Evolutionary conservation across 306 rosid genomes (phyloP).

Genomic region (cucumber (Cucumis sativus)): Cucumber_9930_V3 NC_026656.2:22138001-22138500

Average conservation of each 20-base stretch:
- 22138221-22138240: constrained; percentile 18
- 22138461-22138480: constrained; percentile 56
- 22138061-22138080: neutral
- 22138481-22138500: constrained; percentile 45
- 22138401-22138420: neutral
- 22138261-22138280: neutral
- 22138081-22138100: neutral
- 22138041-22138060: neutral
- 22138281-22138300: neutral
- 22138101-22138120: neutral
- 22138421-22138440: constrained; percentile 34
- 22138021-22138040: neutral
- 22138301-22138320: neutral
- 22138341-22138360: neutral
- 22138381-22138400: neutral
- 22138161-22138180: constrained; percentile 15
- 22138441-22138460: constrained; percentile 51
- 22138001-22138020: neutral
- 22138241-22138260: constrained; percentile 2
- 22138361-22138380: neutral
- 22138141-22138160: neutral
- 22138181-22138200: constrained; percentile 27
- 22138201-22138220: constrained; percentile 23
- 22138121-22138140: neutral
- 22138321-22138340: neutral